These are phyloP conservation scores for Dacryopinax primogenitus DNA, from an alignment of 768 basidiomycete genomes.

Conservation along the genomic window DNA sequence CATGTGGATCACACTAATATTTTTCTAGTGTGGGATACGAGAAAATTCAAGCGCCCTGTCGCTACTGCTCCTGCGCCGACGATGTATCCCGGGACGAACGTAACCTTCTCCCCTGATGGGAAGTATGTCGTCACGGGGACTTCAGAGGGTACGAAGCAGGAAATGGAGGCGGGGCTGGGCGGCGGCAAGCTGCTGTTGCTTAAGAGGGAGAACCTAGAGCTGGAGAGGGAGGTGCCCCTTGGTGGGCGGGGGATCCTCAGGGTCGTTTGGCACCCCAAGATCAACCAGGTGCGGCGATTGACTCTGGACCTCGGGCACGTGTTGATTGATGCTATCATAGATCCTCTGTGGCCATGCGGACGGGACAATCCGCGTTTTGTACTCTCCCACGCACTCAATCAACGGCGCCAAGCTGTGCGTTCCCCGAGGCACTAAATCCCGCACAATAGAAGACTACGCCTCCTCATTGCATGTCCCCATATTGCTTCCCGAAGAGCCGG, in stretches of 20 bases:
- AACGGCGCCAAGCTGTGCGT: slow-evolving; percentile 86
- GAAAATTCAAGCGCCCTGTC: slow-evolving; percentile 81
- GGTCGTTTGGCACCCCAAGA: slow-evolving; percentile 89
- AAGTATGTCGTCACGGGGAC: slow-evolving; percentile 72
- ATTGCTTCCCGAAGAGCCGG: slow-evolving; percentile 79
- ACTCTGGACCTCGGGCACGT: neutral
- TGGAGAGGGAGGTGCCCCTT: slow-evolving; percentile 42
- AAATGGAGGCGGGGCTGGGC: slow-evolving; percentile 36
- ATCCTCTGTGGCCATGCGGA: slow-evolving; percentile 79
- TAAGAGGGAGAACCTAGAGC: slow-evolving; percentile 53
- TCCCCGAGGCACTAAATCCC: slow-evolving; percentile 73
- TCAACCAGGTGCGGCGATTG: slow-evolving; percentile 67
- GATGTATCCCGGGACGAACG: slow-evolving; percentile 84
- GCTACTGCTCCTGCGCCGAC: slow-evolving; percentile 55
- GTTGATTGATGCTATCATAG: slow-evolving; percentile 31
- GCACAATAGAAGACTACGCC: slow-evolving; percentile 79
- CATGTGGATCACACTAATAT: neutral
- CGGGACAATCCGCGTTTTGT: slow-evolving; percentile 78
- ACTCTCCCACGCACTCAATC: slow-evolving; percentile 78
- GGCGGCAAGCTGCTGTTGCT: slow-evolving; percentile 64
- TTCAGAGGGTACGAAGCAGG: slow-evolving; percentile 35
- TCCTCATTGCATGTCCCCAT: slow-evolving; percentile 77
- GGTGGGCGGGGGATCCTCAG: slow-evolving; percentile 51
- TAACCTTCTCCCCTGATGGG: slow-evolving; percentile 90
- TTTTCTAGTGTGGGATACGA: slow-evolving; percentile 78